Evolutionary conservation across 2,329 filamentous ascomycete species (phyloP).

Genomic region (Ophiosphaerella herpotricha): DNA sequence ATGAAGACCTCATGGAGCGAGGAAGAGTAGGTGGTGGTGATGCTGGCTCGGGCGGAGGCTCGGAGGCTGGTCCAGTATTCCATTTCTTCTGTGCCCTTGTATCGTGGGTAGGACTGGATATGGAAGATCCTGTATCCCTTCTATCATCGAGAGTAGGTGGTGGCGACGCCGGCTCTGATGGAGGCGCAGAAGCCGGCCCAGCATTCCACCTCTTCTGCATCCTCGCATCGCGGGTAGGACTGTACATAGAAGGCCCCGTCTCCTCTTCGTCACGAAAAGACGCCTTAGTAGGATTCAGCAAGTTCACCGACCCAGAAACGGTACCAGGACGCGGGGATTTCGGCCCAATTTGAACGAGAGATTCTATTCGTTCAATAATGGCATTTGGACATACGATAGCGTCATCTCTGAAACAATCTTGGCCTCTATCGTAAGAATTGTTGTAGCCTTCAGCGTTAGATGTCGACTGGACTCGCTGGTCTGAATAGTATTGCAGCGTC

Average conservation of each 20-base stretch:
- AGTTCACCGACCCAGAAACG: not conserved
- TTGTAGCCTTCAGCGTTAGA: too few species aligned
- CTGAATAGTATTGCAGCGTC: not conserved
- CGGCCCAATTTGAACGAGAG: too few species aligned
- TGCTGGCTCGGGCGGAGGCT: not conserved
- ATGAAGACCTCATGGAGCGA: not conserved
- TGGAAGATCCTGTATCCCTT: not conserved
- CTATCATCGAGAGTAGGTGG: not conserved
- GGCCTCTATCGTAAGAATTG: too few species aligned
- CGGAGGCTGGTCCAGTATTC: not conserved
- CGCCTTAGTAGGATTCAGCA: not conserved
- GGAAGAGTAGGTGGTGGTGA: not conserved
- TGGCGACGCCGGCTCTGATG: not conserved
- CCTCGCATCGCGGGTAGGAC: not conserved
- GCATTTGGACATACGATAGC: too few species aligned
- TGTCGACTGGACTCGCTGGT: not conserved
- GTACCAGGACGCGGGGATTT: not conserved
- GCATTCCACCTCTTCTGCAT: not conserved
- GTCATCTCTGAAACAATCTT: too few species aligned
- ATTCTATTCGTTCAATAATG: too few species aligned
- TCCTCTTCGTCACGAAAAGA: not conserved
- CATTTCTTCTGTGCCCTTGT: not conserved
- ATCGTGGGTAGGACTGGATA: not conserved
- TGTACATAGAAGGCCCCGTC: not conserved
- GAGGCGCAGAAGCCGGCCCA: not conserved